Evolutionary conservation across 202 grass and related monocot species (phyloP), one percentile per base, ranked within the genome.

Genomic region (Sporobolus alterniflorus): DNA sequence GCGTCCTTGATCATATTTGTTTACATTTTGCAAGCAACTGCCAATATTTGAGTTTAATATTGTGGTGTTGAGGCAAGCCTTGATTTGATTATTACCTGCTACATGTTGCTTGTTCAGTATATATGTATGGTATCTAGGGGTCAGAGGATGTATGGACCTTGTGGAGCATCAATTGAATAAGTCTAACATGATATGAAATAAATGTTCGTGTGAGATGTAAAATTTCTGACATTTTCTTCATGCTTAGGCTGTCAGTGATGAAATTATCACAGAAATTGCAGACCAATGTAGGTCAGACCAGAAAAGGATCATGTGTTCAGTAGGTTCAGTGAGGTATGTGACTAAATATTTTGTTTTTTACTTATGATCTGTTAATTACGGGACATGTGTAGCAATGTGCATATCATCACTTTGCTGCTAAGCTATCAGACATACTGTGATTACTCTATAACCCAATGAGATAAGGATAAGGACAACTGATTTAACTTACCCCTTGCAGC

Each of bases 241-340:
- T 42, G 26, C 54, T 40, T 80, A 97, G 94, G 91, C 85, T 82
- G 87, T 92, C 56, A 88, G 90, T 77, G 89, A 97, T 86, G 94
- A 97, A 83, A 84, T 97, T 59, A 97, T 97, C 68, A 72, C 42
- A 46, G 94, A 97, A 83, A 91, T 97, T 78, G 89, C 90, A 16
- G 59, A 55, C 41, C 94, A 94, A 61, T 97, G 94, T 52, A 82
- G 76, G 6, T 83, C 75, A 46, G 85, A 97, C 71, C 91, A 97
- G 87, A 94, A 88, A 62, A 90, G 84, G 46, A 84, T 97, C 28
- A 84, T 92, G 79, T 69, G 74, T 44, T 88, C 74, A 25, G 89
- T 97, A 69, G 88, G 67, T 79, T 87, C 85, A 67, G 74, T 87
- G 66, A 92, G 84, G 94, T 97, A 80, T 41, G 60, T 92, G 59